These are phyloP conservation scores for Fusarium decemcellulare DNA, from an alignment of 2,329 filamentous ascomycete species.

Conservation along the genomic window DNA sequence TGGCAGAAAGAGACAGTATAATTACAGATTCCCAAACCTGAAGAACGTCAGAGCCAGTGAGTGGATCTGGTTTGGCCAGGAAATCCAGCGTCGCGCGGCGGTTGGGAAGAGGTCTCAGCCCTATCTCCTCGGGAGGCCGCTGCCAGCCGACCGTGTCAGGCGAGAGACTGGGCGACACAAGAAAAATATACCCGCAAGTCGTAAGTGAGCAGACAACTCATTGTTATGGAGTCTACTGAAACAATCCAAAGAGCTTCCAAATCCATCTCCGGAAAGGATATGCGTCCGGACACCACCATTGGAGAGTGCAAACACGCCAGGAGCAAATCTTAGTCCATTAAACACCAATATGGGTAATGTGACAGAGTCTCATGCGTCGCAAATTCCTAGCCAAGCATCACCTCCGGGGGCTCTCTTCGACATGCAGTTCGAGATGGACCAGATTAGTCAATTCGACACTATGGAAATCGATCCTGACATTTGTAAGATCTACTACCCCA, in stretches of 20 bases:
- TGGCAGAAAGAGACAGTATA: conserved; percentile 1
- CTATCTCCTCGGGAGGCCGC: not conserved
- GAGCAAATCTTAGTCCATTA: not conserved
- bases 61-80: conserved; percentile 1
- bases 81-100: conserved; percentile 1
- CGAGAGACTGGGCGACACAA: not conserved
- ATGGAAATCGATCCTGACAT: not conserved
- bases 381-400: not conserved
- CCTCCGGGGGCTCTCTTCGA: not conserved
- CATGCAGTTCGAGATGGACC: not conserved
- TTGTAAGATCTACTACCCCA: conserved; percentile 1
- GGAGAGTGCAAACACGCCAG: not conserved
- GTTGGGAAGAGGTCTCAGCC: not conserved
- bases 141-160: not conserved
- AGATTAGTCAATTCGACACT: not conserved
- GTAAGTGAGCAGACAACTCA: not conserved
- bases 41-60: conserved; percentile 4
- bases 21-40: not conserved
- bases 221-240: not conserved
- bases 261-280: conserved; percentile 5
- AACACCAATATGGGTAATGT: not conserved
- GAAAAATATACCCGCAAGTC: not conserved
- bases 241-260: not conserved
- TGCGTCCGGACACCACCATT: not conserved
- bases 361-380: not conserved